Base-by-base conservation (phyloP, 176 grass and related monocot genomes). In the Oryza australiensis region DNA sequence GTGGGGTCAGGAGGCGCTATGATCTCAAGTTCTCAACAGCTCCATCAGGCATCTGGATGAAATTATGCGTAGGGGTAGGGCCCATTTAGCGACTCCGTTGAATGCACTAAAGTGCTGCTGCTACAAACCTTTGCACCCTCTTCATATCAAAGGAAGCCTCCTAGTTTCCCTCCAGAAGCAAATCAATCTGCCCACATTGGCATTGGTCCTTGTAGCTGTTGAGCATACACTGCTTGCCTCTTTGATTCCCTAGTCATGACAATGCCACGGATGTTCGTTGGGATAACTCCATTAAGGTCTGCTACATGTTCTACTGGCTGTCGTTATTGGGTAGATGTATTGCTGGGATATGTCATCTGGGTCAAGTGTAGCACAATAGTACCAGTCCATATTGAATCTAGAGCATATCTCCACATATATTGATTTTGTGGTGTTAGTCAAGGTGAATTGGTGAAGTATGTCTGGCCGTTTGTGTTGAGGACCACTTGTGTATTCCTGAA, bases 1-100 rank as follows among this genome's bases (percentile, higher is more conserved):
- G 83, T 80, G 49, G 87, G 84, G 83, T 88, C 78, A 27, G 79
- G 85, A 67, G 68, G 76, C 66, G 63, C 32, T 66, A 24, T 32
- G 46, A 90, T 55, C 5, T 55, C 51, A 55, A 55, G 20, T 55
- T 80, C 64, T 76, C 62, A 35, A 70, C 66, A 37, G 33, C 85
- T 86, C 82, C 85, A 81, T 90, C 82, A 16, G 90, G 66, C 79
- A 88, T 77, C 38, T 70, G 78, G 40, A 62, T 66, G 68, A 75
- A 75, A 67, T 67, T 87, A 37, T 76, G 78, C 76, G 67, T 67
- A 34, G 82, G 86, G 12, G 67, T 67, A 34, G 82, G 86, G 12
- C 48, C 53, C 10, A 70, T 74, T 2, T 13, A 85, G 76, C 22
- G 7, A 55, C 20, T 84, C 80, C 85, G 81, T 53, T 88, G 84